Conservation (phyloP, 2,329 filamentous ascomycete species). For the Fusarium sambucinum region DNA sequence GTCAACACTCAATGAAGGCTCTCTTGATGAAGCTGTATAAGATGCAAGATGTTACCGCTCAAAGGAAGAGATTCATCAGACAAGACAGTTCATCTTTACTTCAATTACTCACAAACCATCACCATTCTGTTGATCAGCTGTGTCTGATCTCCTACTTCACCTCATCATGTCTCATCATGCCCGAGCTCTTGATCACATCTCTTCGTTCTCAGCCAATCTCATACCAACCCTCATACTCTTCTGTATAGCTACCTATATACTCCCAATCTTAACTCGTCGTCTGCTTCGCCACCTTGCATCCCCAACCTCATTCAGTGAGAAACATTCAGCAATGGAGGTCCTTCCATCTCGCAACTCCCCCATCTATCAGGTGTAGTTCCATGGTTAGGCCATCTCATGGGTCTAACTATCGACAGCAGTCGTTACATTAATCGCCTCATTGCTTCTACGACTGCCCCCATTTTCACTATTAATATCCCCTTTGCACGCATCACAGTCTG, state of each 20-base stretch:
- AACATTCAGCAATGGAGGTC: not conserved
- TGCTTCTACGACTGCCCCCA: slow-evolving; percentile 36
- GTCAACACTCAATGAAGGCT: not conserved
- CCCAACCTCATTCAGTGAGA: slow-evolving; percentile 20
- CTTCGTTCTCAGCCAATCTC: slow-evolving; percentile 18
- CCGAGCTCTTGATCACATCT: slow-evolving; percentile 7
- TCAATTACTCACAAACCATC: not conserved
- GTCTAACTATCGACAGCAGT: slow-evolving; percentile 42
- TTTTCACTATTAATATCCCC: slow-evolving; percentile 50
- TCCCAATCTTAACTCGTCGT: slow-evolving; percentile 16
- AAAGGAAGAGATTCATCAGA: not conserved
- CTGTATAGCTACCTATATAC: slow-evolving; percentile 1
- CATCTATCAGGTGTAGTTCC: slow-evolving; percentile 41
- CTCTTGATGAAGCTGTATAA: slow-evolving; percentile 14
- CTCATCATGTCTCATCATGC: slow-evolving; percentile 7
- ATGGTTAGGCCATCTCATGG: slow-evolving; percentile 46
- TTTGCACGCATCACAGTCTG: slow-evolving; percentile 47
- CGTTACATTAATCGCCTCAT: slow-evolving; percentile 48
- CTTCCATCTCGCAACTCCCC: slow-evolving; percentile 41
- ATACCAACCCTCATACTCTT: slow-evolving; percentile 24
- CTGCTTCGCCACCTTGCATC: slow-evolving; percentile 7
- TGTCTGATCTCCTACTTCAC: not conserved
- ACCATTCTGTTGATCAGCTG: not conserved
- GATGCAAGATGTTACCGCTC: not conserved
- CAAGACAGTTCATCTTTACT: not conserved